phyloP scores from a whole-genome alignment of 352 stramenopile species.

The Pythium guiyangense region DNA sequence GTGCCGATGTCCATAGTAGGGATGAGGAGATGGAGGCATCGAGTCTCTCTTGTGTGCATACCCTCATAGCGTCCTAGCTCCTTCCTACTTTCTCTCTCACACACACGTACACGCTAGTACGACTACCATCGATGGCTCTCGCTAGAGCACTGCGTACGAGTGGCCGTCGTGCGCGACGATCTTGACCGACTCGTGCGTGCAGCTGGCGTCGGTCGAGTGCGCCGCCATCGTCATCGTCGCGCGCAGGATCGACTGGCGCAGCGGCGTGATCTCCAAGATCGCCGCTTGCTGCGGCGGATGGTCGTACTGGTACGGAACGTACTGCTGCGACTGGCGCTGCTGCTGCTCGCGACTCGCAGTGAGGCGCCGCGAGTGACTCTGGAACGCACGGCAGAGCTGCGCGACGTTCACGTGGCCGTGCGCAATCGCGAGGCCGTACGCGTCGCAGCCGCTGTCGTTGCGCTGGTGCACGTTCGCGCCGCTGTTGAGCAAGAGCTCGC shows the following conservation, averaged over 20 bases:
- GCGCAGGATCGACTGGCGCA: conserved; percentile 2
- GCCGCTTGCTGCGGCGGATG: conserved; percentile 4
- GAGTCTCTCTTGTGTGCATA: too few relatives aligned
- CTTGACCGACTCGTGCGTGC: conserved; percentile 10
- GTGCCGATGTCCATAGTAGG: too few relatives aligned
- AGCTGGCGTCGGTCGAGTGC: conserved; percentile 10
- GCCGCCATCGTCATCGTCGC: conserved; percentile 16
- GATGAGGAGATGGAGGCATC: too few relatives aligned
- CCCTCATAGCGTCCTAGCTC: background rate
- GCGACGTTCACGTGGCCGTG: conserved; percentile 14
- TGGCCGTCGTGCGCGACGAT: conserved; percentile 13
- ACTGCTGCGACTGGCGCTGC: too few relatives aligned
- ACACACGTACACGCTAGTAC: too few relatives aligned
- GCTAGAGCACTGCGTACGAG: conserved; percentile 14
- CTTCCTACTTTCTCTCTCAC: too few relatives aligned
- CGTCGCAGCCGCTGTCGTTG: conserved; percentile 10
- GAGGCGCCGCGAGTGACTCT: conserved; percentile 9
- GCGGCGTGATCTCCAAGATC: conserved; percentile 1
- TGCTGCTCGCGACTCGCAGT: conserved; percentile 5
- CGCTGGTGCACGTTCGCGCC: conserved; percentile 16
- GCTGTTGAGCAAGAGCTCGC: conserved; percentile 33
- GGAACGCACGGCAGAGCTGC: conserved; percentile 13
- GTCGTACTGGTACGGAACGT: background rate
- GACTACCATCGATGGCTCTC: too few relatives aligned
- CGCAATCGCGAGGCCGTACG: conserved; percentile 9